phyloP scores from a whole-genome alignment of 768 basidiomycete species.

The Tephrocybe sp. region DNA sequence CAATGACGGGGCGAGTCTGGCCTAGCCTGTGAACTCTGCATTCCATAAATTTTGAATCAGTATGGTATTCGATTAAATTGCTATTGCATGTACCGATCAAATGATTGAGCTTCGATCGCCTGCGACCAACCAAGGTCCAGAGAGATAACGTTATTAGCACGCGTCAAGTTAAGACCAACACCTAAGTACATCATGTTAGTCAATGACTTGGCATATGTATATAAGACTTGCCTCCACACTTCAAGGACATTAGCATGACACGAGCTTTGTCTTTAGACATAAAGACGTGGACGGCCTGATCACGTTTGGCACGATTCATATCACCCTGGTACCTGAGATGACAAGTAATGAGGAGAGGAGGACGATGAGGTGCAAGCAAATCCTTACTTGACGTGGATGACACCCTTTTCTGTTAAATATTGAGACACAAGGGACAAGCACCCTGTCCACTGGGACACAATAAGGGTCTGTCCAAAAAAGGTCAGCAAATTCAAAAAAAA shows the following conservation, averaged over 20 bases:
- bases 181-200: constrained; percentile 22
- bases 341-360: neutral
- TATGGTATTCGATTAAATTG: constrained; percentile 10
- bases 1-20: constrained; percentile 48
- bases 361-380: neutral
- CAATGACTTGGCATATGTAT: neutral
- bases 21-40: constrained; percentile 52
- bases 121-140: constrained; percentile 66
- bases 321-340: constrained; percentile 56
- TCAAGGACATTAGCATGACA: constrained; percentile 63
- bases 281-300: constrained; percentile 55
- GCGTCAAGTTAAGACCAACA: constrained; percentile 58
- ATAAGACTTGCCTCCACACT: constrained; percentile 52
- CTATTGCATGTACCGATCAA: constrained; percentile 38
- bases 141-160: constrained; percentile 64
- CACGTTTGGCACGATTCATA: constrained; percentile 54
- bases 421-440: constrained; percentile 64
- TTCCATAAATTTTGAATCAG: neutral
- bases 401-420: constrained; percentile 53
- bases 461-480: constrained; percentile 41
- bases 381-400: constrained; percentile 55
- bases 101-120: constrained; percentile 62
- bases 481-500: neutral
- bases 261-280: constrained; percentile 58
- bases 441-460: constrained; percentile 72